A percentile compares a stretch with the other conserved stretches of the same genome.
phyloP scores from a whole-genome alignment of 257 asterid species.

The Cinchona pubescens region DNA sequence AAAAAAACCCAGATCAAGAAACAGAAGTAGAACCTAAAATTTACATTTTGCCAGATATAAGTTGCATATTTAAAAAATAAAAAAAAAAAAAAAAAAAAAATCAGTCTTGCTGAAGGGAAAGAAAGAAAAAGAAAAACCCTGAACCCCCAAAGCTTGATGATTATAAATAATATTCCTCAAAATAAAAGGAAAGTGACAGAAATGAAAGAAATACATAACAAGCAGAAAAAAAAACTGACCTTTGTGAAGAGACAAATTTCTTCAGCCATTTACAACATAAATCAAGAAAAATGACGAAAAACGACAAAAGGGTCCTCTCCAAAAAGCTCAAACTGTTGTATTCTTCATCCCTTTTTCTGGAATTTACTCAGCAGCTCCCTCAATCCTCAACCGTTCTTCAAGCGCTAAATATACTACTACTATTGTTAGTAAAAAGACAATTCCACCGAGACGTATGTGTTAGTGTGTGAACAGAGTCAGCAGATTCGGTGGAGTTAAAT shows the following conservation, averaged over 20 bases:
- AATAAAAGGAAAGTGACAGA: neutral
- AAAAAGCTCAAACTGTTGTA: constrained; percentile 35
- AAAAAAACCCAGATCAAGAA: constrained; percentile 3
- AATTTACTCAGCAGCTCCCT: neutral
- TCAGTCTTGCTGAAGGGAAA: neutral
- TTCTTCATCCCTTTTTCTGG: constrained; percentile 23
- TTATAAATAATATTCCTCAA: neutral
- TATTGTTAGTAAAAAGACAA: neutral
- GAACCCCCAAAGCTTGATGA: neutral
- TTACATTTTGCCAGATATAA: no score
- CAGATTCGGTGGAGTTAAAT: constrained; percentile 12
- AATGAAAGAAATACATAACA: neutral
- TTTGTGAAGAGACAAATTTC: constrained; percentile 68
- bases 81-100: neutral
- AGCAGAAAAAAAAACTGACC: constrained; percentile 48
- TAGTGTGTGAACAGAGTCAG: neutral
- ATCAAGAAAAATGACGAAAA: constrained; percentile 24
- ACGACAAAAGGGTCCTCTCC: constrained; percentile 26
- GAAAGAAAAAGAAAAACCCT: neutral
- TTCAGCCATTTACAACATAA: constrained; percentile 57
- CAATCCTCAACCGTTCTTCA: constrained; percentile 5
- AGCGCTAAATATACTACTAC: neutral
- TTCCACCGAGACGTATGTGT: neutral
- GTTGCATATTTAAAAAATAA: neutral
- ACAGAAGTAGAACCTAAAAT: neutral